Conservation (phyloP, 306 rosid species). For the Mimosa bimucronata region DNA sequence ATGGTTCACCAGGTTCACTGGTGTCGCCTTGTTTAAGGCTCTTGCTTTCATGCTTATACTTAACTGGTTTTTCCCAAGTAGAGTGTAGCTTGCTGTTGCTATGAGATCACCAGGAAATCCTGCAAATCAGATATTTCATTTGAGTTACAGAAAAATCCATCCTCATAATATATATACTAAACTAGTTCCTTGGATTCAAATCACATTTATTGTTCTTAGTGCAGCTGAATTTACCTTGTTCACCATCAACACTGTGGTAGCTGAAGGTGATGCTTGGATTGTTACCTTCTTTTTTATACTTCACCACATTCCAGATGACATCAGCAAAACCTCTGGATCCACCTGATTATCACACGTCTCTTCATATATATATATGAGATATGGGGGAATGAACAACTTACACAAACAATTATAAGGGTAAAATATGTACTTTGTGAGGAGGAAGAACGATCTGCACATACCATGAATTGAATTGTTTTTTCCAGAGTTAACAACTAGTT, state of each 20-base stretch:
- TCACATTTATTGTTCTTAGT: background rate
- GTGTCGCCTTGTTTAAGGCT: slow-evolving; percentile 85
- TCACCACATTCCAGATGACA: slow-evolving; percentile 72
- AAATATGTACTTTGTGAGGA: background rate
- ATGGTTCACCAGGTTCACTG: slow-evolving; percentile 82
- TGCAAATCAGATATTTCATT: slow-evolving; percentile 34
- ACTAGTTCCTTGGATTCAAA: background rate
- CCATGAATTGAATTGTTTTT: slow-evolving; percentile 86
- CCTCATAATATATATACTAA: background rate
- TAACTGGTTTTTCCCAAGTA: slow-evolving; percentile 50
- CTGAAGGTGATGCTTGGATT: slow-evolving; percentile 65
- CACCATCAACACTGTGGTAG: slow-evolving; percentile 78
- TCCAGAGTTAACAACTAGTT: slow-evolving; percentile 70
- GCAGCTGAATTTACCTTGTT: slow-evolving; percentile 60
- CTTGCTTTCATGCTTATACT: slow-evolving; percentile 61
- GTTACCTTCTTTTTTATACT: slow-evolving; percentile 49
- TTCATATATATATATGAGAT: background rate
- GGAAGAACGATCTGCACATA: slow-evolving; percentile 46
- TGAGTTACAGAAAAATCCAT: background rate
- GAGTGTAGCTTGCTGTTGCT: slow-evolving; percentile 62
- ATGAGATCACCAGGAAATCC: slow-evolving; percentile 89
- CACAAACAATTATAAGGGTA: background rate
- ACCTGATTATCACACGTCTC: slow-evolving; percentile 42
- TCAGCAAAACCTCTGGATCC: slow-evolving; percentile 82
- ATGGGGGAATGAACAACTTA: background rate